Percentiles rank a stretch among this genome's conserved stretches.
Conservation (phyloP, 1,284 basidiomycete species). For the Sanguinoderma infundibulare region DNA sequence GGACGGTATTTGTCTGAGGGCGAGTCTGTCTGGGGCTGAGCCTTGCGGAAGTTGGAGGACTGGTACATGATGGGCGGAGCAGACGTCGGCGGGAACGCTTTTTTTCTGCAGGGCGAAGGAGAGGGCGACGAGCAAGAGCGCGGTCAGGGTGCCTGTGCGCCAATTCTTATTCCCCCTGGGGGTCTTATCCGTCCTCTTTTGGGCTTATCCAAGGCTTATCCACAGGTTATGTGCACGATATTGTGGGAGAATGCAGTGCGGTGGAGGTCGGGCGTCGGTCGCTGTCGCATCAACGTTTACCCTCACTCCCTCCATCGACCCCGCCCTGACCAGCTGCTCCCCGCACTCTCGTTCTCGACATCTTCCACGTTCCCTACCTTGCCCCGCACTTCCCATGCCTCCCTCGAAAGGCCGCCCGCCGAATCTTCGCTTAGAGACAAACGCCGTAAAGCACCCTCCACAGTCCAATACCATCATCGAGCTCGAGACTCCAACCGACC, state of each 20-base stretch:
- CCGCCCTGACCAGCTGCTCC: neutral
- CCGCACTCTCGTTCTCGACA: neutral
- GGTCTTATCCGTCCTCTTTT: slow-evolving; percentile 1
- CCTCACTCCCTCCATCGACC: neutral
- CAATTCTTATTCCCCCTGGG: neutral
- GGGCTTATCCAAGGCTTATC: slow-evolving; percentile 6
- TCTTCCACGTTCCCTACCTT: neutral
- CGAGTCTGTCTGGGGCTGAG: slow-evolving; percentile 32
- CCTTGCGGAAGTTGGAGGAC: slow-evolving; percentile 38
- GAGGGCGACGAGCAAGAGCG: slow-evolving; percentile 20
- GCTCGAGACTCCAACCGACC: slow-evolving; percentile 40
- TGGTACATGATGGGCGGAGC: slow-evolving; percentile 39
- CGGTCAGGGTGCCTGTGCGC: slow-evolving; percentile 24
- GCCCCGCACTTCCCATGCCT: slow-evolving; percentile 20
- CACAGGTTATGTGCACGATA: neutral
- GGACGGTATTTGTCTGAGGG: slow-evolving; percentile 48
- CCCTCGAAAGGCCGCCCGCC: slow-evolving; percentile 41
- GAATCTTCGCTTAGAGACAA: slow-evolving; percentile 39
- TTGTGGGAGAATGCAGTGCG: neutral
- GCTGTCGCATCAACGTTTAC: neutral
- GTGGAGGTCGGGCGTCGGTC: neutral
- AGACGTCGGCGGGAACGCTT: slow-evolving; percentile 25
- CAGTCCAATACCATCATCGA: slow-evolving; percentile 40
- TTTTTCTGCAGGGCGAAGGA: slow-evolving; percentile 27
- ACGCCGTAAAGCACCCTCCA: slow-evolving; percentile 31